These are phyloP conservation scores for Verticillium tricorpus DNA, from an alignment of 2,329 filamentous ascomycete genomes.

Conservation along the genomic window DNA sequence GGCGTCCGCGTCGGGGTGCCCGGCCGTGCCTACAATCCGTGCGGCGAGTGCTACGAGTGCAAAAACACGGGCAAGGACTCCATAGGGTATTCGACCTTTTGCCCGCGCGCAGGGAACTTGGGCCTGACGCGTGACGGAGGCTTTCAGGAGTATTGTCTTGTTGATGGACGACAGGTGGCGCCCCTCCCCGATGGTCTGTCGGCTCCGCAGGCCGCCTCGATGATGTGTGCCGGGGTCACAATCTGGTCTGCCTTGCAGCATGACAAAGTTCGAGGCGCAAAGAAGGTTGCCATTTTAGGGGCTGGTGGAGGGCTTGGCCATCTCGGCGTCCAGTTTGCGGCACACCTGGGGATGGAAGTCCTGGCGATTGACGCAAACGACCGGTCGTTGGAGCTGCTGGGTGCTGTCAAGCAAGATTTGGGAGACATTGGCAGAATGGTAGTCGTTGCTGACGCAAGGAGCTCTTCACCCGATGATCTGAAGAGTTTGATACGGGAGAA, in stretches of 20 bases:
- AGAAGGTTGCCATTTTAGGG: conserved; percentile 5
- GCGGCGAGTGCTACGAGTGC: conserved; percentile 36
- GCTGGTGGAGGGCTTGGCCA: conserved; percentile 9
- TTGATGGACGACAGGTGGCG: conserved; percentile 31
- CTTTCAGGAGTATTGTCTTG: conserved; percentile 36
- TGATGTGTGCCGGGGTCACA: conserved; percentile 13
- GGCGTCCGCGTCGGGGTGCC: conserved; percentile 34
- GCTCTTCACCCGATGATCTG: background rate
- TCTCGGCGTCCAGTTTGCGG: conserved; percentile 9
- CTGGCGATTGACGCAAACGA: conserved; percentile 15
- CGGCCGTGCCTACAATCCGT: conserved; percentile 34
- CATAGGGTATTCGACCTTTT: conserved; percentile 34
- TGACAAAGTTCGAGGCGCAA: background rate
- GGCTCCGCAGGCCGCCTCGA: conserved; percentile 3
- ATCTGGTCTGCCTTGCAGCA: conserved; percentile 5
- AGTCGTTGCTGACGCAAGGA: background rate
- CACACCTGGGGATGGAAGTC: conserved; percentile 2
- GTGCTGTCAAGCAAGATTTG: background rate
- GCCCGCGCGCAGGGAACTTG: conserved; percentile 18
- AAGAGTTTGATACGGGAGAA: background rate
- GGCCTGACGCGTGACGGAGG: conserved; percentile 25
- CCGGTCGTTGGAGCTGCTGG: background rate
- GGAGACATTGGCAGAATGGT: background rate
- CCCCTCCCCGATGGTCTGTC: conserved; percentile 23
- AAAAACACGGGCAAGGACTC: conserved; percentile 21